A percentile compares a stretch with the other conserved stretches of the same genome.
Conservation (phyloP, 805 yeast species). For the Ogataea salicorniae region DNA sequence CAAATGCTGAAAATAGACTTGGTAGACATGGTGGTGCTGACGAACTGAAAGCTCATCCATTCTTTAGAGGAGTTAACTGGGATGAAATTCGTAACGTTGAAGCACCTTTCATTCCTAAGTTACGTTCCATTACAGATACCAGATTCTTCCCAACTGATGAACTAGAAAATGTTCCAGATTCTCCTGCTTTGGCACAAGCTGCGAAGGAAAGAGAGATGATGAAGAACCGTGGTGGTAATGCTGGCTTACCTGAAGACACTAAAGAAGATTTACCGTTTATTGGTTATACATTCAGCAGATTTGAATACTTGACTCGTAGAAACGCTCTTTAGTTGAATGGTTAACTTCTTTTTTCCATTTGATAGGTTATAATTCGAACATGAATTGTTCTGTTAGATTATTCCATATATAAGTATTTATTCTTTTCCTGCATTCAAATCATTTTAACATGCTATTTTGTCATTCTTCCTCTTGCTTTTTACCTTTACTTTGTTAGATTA, state of each 20-base stretch:
- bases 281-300: slow-evolving; percentile 93
- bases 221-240: slow-evolving; percentile 36
- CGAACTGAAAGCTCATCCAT: slow-evolving; percentile 85
- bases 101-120: slow-evolving; percentile 91
- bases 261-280: slow-evolving; percentile 94
- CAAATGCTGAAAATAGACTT: slow-evolving; percentile 71
- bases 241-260: slow-evolving; percentile 33
- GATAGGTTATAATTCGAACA: neutral
- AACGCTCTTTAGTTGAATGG: slow-evolving; percentile 37
- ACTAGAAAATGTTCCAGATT: slow-evolving; percentile 88
- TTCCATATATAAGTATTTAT: no score
- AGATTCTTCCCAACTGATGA: slow-evolving; percentile 98
- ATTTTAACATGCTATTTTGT: no score
- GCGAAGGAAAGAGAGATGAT: slow-evolving; percentile 58
- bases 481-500: no score
- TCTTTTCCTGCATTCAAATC: no score
- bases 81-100: slow-evolving; percentile 77
- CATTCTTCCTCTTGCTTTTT: no score
- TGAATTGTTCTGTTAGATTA: neutral
- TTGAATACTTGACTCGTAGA: slow-evolving; percentile 83
- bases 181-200: slow-evolving; percentile 67
- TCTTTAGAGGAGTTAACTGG: slow-evolving; percentile 96
- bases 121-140: slow-evolving; percentile 90
- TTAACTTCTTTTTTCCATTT: neutral
- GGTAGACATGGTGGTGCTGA: slow-evolving; percentile 91